Percentiles rank a stretch among this genome's conserved stretches.
Conservation (phyloP, 768 basidiomycete species). For the Cubamyces sp. region DNA sequence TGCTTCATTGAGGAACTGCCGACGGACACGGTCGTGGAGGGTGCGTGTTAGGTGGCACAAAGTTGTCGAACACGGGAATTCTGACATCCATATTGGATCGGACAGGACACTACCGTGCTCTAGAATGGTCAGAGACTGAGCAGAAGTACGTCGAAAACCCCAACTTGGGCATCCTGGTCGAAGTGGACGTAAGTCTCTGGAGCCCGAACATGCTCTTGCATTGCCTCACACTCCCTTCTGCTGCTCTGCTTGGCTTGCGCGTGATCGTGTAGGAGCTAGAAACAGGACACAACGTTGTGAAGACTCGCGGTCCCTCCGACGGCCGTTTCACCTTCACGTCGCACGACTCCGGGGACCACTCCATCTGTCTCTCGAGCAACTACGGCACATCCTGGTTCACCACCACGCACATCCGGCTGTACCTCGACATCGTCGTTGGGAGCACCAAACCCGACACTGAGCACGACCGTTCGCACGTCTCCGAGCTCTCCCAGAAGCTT, state of each 20-base stretch:
- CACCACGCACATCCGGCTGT: conserved; percentile 86
- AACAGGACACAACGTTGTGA: conserved; percentile 78
- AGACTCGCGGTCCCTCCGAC: conserved; percentile 87
- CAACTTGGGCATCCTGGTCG: conserved; percentile 85
- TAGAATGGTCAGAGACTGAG: conserved; percentile 83
- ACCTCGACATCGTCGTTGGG: conserved; percentile 94
- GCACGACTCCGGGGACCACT: conserved; percentile 95
- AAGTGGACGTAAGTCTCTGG: conserved; percentile 73
- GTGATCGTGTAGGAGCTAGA: conserved; percentile 73
- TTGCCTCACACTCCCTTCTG: conserved; percentile 1
- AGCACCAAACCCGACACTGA: conserved; percentile 85
- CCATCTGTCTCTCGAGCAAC: conserved; percentile 94
- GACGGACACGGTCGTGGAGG: conserved; percentile 93
- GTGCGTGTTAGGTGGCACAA: conserved; percentile 44
- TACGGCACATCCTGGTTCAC: conserved; percentile 83
- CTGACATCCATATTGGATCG: not conserved
- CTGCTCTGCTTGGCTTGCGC: not conserved
- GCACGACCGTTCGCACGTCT: conserved; percentile 84
- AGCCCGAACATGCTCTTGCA: not conserved
- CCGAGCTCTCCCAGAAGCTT: conserved; percentile 78
- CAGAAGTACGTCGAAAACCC: conserved; percentile 73
- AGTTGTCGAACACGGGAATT: not conserved
- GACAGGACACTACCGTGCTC: conserved; percentile 89
- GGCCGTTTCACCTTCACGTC: conserved; percentile 98
- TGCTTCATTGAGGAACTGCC: conserved; percentile 98